A percentile compares a stretch with the other conserved stretches of the same genome.
Evolutionary conservation across 2,329 filamentous ascomycete genomes (phyloP).

Genomic region (Saccharata proteae): DNA sequence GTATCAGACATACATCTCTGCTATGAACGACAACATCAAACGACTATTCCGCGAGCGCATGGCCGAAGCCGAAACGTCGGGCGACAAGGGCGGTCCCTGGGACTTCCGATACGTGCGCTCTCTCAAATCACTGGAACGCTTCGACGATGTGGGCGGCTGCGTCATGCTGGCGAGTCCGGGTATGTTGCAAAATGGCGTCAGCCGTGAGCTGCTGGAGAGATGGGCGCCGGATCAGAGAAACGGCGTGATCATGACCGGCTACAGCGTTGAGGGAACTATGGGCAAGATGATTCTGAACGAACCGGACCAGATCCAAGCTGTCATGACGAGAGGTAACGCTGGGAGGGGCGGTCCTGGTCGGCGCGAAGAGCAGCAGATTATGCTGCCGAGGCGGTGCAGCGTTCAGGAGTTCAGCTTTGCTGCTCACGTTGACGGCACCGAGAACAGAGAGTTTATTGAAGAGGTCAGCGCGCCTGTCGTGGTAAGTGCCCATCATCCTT

Average conservation of each 20-base stretch:
- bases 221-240: constrained; percentile 97
- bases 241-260: constrained; percentile 96
- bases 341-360: constrained; percentile 49
- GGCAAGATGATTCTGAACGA: constrained; percentile 91
- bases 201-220: constrained; percentile 78
- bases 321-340: constrained; percentile 58
- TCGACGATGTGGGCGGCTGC: constrained; percentile 89
- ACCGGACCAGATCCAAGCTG: constrained; percentile 84
- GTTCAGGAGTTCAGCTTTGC: constrained; percentile 93
- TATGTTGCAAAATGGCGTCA: constrained; percentile 97
- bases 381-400: constrained; percentile 85
- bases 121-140: constrained; percentile 83
- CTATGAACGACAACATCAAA: constrained; percentile 99
- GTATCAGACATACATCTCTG: constrained; percentile 94
- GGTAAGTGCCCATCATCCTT: constrained; percentile 48
- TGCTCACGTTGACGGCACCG: constrained; percentile 88
- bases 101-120: constrained; percentile 92
- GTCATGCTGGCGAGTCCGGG: constrained; percentile 96
- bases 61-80: constrained; percentile 74
- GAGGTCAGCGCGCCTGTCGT: constrained; percentile 86
- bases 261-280: constrained; percentile 98
- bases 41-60: constrained; percentile 85
- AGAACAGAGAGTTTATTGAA: constrained; percentile 95
- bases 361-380: constrained; percentile 68
- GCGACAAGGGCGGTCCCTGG: constrained; percentile 80